Percentiles rank a stretch among this genome's conserved stretches.
These are phyloP conservation scores for Rhodotorula toruloides DNA, from an alignment of 768 basidiomycete species.

Conservation along the genomic window DNA sequence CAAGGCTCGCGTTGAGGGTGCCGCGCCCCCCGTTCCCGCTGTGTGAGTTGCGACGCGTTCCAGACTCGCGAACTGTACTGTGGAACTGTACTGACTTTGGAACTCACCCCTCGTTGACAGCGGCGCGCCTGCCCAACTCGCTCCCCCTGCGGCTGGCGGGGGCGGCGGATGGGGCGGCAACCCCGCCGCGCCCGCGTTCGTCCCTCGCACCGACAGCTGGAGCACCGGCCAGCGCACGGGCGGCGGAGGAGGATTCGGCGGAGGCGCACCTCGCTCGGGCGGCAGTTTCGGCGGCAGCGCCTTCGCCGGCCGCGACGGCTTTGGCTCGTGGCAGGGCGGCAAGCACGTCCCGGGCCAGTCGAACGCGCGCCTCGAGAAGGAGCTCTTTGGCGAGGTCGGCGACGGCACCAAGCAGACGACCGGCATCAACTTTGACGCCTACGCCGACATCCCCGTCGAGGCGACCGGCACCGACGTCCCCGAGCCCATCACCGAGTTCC, in stretches of 20 bases:
- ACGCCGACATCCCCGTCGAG: slow-evolving; percentile 98
- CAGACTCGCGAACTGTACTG: no score
- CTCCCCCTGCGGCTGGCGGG: not conserved
- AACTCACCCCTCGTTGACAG: not conserved
- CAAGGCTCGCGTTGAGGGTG: slow-evolving; percentile 14
- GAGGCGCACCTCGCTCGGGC: not conserved
- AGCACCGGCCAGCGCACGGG: slow-evolving; percentile 17
- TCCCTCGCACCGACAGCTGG: slow-evolving; percentile 17
- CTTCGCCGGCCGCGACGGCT: slow-evolving; percentile 48
- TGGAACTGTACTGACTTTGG: not conserved
- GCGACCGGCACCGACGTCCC: slow-evolving; percentile 96
- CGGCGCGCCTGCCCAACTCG: not conserved
- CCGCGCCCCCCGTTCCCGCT: slow-evolving; percentile 10
- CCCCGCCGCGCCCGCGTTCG: slow-evolving; percentile 24
- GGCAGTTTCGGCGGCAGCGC: slow-evolving; percentile 28
- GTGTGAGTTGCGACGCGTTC: no score
- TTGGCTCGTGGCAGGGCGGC: slow-evolving; percentile 82
- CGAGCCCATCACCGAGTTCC: slow-evolving; percentile 81
- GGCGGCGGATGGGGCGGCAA: slow-evolving; percentile 14
- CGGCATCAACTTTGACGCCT: slow-evolving; percentile 99
- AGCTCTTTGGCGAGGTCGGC: slow-evolving; percentile 81
- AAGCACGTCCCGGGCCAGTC: slow-evolving; percentile 75
- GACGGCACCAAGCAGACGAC: slow-evolving; percentile 87
- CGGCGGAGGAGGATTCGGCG: slow-evolving; percentile 14
- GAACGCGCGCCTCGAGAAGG: slow-evolving; percentile 86